These are phyloP conservation scores for Hyphodiscus sp. DNA, from an alignment of 2,329 filamentous ascomycete genomes.

Conservation along the genomic window DNA sequence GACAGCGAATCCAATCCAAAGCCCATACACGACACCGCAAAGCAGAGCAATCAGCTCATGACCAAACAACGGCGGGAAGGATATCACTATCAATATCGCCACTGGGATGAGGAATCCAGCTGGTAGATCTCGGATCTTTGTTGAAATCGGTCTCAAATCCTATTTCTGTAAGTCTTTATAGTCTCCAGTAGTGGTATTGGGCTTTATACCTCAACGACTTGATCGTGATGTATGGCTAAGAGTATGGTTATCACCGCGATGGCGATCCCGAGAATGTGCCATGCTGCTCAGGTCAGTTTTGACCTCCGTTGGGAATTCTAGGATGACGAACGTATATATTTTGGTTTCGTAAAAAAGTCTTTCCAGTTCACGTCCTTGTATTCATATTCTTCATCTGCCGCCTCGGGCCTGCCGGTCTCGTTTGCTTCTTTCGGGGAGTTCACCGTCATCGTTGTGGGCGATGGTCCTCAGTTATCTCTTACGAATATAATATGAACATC, in stretches of 20 bases:
- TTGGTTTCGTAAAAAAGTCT: constrained; percentile 30
- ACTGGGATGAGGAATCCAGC: constrained; percentile 37
- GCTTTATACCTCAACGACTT: constrained; percentile 31
- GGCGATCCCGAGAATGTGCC: constrained; percentile 27
- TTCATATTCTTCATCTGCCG: constrained; percentile 26
- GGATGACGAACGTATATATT: constrained; percentile 29
- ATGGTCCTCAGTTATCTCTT: no score
- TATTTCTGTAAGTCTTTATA: constrained; percentile 9
- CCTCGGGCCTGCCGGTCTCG: neutral
- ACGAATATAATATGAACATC: no score
- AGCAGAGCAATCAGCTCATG: constrained; percentile 37
- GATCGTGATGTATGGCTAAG: constrained; percentile 33
- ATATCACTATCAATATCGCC: constrained; percentile 34
- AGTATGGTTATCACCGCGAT: constrained; percentile 29
- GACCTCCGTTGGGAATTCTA: neutral
- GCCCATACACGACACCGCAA: constrained; percentile 36
- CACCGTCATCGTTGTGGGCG: no score
- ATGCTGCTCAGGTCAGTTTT: constrained; percentile 12
- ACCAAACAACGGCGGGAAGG: constrained; percentile 37
- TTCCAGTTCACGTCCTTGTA: constrained; percentile 33
- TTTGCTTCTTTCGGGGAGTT: neutral
- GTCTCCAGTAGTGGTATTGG: no score
- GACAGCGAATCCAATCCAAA: constrained; percentile 37
- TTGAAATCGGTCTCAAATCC: constrained; percentile 32
- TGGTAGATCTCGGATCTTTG: constrained; percentile 33